Conservation (phyloP, 169 alveolate species). For the Cryptosporidium xiaoi region DNA sequence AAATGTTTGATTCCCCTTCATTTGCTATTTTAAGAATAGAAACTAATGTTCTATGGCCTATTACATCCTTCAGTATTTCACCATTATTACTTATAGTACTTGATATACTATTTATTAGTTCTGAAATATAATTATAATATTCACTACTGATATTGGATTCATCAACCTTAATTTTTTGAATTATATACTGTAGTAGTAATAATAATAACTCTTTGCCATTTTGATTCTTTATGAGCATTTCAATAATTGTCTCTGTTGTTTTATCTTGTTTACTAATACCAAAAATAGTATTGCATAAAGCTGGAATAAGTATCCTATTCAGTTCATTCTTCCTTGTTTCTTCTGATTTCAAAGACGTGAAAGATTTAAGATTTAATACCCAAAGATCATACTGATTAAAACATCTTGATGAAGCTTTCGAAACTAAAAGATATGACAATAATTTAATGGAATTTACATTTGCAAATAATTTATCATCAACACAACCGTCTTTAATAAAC, state of each 20-base stretch:
- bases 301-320: slow-evolving; percentile 18
- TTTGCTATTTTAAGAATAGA: slow-evolving; percentile 29
- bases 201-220: slow-evolving; percentile 35
- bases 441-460: slow-evolving; percentile 24
- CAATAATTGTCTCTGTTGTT: slow-evolving; percentile 3
- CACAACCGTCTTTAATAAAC: slow-evolving; percentile 3
- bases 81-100: background rate
- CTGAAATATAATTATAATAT: slow-evolving; percentile 1
- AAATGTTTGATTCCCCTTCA: slow-evolving; percentile 11
- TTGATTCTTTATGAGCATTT: background rate
- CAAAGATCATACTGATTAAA: slow-evolving; percentile 65
- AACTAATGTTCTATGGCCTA: slow-evolving; percentile 64
- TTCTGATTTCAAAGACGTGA: slow-evolving; percentile 18
- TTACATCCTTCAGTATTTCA: slow-evolving; percentile 28
- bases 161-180: background rate
- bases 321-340: slow-evolving; percentile 37
- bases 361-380: slow-evolving; percentile 37
- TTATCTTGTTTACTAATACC: background rate
- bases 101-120: slow-evolving; percentile 3
- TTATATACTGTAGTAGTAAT: slow-evolving; percentile 7
- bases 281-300: slow-evolving; percentile 28
- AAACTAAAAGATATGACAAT: slow-evolving; percentile 8
- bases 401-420: background rate
- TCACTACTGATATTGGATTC: background rate
- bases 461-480: background rate